Conservation (phyloP, 768 basidiomycete genomes). For the Cystofilobasidium ferigula region DNA sequence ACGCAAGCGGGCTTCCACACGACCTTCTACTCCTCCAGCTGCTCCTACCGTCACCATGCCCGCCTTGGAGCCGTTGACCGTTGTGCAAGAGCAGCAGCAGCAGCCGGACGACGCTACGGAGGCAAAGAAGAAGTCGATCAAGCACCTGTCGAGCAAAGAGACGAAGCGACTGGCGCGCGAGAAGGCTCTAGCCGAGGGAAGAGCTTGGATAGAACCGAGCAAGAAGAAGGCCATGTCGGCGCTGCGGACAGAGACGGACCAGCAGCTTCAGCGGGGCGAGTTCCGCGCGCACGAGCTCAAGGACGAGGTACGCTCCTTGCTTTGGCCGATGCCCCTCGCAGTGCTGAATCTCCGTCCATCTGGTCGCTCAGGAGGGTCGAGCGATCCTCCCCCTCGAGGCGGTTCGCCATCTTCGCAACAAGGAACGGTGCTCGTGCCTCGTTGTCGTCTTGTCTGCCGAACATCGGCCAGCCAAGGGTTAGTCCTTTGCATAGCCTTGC, state of each 20-base stretch:
- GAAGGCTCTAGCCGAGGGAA: neutral
- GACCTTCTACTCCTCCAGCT: no score
- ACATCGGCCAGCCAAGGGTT: neutral
- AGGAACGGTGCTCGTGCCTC: neutral
- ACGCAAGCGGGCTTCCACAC: no score
- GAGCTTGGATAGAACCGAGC: neutral
- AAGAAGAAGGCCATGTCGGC: conserved; percentile 4
- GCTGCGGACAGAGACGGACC: neutral
- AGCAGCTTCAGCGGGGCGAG: neutral
- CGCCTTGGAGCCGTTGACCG: no score
- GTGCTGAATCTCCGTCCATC: neutral
- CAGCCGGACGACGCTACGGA: neutral
- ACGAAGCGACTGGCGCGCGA: neutral
- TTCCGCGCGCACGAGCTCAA: neutral
- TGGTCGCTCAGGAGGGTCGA: neutral
- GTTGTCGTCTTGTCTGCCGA: neutral
- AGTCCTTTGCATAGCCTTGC: neutral
- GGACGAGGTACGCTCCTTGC: neutral
- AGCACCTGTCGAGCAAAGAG: neutral
- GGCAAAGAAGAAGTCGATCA: neutral
- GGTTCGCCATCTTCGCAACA: neutral
- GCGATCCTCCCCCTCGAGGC: neutral
- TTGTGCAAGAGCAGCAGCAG: neutral
- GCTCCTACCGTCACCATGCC: no score
- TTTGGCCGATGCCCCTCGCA: neutral